These are phyloP conservation scores for Pisolithus tinctorius DNA, from an alignment of 768 basidiomycete species.

Conservation along the genomic window DNA sequence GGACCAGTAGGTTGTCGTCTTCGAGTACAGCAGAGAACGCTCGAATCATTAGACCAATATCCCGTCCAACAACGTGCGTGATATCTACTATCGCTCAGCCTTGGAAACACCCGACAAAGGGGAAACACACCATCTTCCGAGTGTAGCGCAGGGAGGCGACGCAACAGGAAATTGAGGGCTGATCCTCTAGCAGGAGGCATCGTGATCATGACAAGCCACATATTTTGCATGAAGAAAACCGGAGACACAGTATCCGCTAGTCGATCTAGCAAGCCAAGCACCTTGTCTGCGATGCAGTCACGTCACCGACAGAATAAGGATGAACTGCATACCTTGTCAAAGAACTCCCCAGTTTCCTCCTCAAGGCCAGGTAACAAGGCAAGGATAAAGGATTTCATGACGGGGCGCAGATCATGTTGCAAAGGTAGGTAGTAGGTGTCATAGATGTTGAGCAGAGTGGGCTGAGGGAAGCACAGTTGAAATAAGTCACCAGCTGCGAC, in stretches of 20 bases:
- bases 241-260: conserved; percentile 79
- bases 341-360: conserved; percentile 96
- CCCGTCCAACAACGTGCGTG: conserved; percentile 66
- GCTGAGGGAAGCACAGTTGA: conserved; percentile 36
- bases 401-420: conserved; percentile 70
- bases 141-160: conserved; percentile 66
- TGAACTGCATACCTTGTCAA: conserved; percentile 60
- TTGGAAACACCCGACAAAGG: not conserved
- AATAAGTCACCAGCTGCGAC: not conserved
- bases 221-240: conserved; percentile 90
- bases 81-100: conserved; percentile 40
- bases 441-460: conserved; percentile 84
- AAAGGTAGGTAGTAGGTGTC: conserved; percentile 89
- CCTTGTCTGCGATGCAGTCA: conserved; percentile 37
- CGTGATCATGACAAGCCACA: conserved; percentile 92
- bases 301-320: not conserved
- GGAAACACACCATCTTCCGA: conserved; percentile 56
- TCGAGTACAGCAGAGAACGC: conserved; percentile 89
- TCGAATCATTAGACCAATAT: conserved; percentile 90
- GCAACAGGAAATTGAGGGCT: conserved; percentile 79
- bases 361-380: conserved; percentile 92
- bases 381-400: conserved; percentile 92
- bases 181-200: conserved; percentile 80
- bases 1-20: conserved; percentile 88
- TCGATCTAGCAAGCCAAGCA: conserved; percentile 71